A percentile compares a stretch with the other conserved stretches of the same genome.
Evolutionary conservation across 345 rosid genomes (phyloP).

Genomic region (Linum trigynum): DNA sequence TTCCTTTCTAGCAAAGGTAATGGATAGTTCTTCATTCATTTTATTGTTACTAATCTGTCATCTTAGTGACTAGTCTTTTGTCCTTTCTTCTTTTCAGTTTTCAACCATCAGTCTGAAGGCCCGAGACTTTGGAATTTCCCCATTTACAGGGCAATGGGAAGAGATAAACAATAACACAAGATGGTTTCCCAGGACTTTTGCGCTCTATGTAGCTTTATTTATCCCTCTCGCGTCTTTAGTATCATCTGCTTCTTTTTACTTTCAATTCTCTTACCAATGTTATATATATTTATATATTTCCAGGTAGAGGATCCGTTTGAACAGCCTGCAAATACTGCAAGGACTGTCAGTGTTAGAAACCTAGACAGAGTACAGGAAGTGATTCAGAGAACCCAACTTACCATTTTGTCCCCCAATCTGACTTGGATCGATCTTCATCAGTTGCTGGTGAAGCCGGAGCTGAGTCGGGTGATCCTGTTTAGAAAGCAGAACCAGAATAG

Average conservation of each 20-base stretch:
- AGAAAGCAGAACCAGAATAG: constrained; percentile 12
- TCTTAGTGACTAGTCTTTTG: neutral
- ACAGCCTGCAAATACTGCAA: constrained; percentile 74
- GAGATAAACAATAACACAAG: constrained; percentile 45
- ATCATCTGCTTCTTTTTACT: neutral
- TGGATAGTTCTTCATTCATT: neutral
- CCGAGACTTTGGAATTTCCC: constrained; percentile 53
- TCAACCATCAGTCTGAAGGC: constrained; percentile 42
- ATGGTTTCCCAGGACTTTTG: constrained; percentile 70
- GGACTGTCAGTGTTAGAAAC: constrained; percentile 46
- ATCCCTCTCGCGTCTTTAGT: neutral
- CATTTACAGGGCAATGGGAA: constrained; percentile 69
- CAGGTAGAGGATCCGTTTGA: constrained; percentile 93
- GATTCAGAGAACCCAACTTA: constrained; percentile 32
- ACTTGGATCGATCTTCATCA: constrained; percentile 24
- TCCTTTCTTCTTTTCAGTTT: constrained; percentile 35
- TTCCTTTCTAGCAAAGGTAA: constrained; percentile 76
- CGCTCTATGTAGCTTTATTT: constrained; percentile 50
- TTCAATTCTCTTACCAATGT: constrained; percentile 1
- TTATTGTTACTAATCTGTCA: neutral
- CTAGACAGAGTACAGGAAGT: constrained; percentile 46
- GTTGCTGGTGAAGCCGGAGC: constrained; percentile 31
- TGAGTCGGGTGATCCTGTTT: constrained; percentile 19
- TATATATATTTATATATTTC: neutral
- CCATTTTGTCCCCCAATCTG: constrained; percentile 26